phyloP scores from a whole-genome alignment of 2,329 filamentous ascomycete species.

The Xylariaceae sp. region DNA sequence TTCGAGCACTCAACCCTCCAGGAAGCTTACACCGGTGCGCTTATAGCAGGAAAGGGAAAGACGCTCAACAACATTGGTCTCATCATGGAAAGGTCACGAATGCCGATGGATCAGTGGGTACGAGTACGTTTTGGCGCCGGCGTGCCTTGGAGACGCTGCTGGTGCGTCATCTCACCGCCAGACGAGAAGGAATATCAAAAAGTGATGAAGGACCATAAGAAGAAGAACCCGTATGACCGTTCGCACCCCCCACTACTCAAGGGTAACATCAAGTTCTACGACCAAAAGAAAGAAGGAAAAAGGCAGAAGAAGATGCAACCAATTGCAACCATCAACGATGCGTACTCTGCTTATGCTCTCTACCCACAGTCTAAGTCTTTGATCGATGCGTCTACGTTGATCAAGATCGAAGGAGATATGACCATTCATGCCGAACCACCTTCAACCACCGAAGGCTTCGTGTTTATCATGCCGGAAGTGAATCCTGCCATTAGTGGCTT shows the following conservation, averaged over 20 bases:
- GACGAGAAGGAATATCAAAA: constrained; percentile 90
- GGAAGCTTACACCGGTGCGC: constrained; percentile 91
- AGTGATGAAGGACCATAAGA: constrained; percentile 76
- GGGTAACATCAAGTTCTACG: constrained; percentile 93
- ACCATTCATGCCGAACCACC: constrained; percentile 79
- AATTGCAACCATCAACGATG: constrained; percentile 86
- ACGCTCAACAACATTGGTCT: constrained; percentile 81
- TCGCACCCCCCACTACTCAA: constrained; percentile 64
- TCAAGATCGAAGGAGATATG: constrained; percentile 90
- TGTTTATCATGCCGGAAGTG: constrained; percentile 96
- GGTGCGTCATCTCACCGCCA: constrained; percentile 90
- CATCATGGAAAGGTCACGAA: constrained; percentile 77
- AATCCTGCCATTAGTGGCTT: constrained; percentile 91
- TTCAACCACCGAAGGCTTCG: constrained; percentile 81
- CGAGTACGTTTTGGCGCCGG: constrained; percentile 92
- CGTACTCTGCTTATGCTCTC: constrained; percentile 89
- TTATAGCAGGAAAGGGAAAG: constrained; percentile 94
- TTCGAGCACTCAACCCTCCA: constrained; percentile 90
- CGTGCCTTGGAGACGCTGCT: constrained; percentile 92
- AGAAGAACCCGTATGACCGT: constrained; percentile 78
- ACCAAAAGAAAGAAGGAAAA: constrained; percentile 67
- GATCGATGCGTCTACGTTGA: constrained; percentile 87
- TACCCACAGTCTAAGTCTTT: constrained; percentile 93
- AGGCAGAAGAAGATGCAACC: constrained; percentile 88
- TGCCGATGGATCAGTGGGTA: constrained; percentile 87